Evolutionary conservation across 2,329 filamentous ascomycete genomes (phyloP), one percentile per base, ranked within the genome.

Genomic region (Pseudofabraea citricarpa): DNA sequence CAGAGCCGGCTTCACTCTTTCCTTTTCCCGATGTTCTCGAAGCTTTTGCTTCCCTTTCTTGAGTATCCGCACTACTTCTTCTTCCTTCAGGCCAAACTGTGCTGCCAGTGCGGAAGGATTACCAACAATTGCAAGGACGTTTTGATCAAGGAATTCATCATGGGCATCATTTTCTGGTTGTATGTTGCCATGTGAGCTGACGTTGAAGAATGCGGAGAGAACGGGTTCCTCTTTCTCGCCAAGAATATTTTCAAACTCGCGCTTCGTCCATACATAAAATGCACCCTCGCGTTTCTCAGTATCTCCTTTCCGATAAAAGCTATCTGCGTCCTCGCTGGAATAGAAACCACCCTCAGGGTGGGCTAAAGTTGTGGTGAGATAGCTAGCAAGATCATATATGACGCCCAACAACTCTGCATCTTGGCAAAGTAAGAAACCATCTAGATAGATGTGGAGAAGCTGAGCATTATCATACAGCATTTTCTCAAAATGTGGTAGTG

Each of bases 401-500:
- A 85, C 81, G 33, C 87, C 82, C 10, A 89, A 75, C 46, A 95
- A 81, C 55, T 95, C 86, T 4, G 78, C 74, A 9, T 84, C 75
- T 36, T 51, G 43, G 3, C 53, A 57, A 10, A 59, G 47, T 9
- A 88, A 73, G 73, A 90, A 97, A 0, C 87, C 90, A 57, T 96
- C 90, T 6, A 95, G 73, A 56, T 93, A 97, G 6, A 93, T 74
- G 19, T 83, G 77, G 2, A 98, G 69, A 1, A 97, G 74, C 53
- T 96, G 84, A 0, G 87, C 84, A 57, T 98, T 95, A 59, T 97
- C 93, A 43, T 89, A 90, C 8, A 96, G 77, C 77, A 97, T 90
- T 70, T 97, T 97, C 69, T 98, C 93, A 56, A 97, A 98, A 62
- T 95, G 90, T 9, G 93, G 93, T 36, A 97, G 71, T 50, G 85